Evolutionary conservation across 2,329 filamentous ascomycete species (phyloP).

Genomic region (Aspergillus tanneri): DNA sequence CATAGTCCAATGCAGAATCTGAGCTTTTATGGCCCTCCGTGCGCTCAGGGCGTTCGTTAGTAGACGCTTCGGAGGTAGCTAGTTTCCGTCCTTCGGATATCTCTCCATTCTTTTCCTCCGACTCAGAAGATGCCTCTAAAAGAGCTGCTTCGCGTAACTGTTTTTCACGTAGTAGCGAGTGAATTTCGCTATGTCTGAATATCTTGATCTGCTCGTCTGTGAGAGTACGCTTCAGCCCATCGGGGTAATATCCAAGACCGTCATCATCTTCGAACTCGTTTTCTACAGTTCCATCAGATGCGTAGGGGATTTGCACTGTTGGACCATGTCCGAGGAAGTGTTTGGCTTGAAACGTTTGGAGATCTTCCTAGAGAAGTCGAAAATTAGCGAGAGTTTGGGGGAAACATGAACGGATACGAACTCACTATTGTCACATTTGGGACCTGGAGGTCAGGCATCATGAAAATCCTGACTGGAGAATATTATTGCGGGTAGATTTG

Average conservation of each 20-base stretch:
- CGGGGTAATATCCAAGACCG: constrained; percentile 76
- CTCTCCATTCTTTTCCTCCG: constrained; percentile 3
- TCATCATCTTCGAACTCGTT: constrained; percentile 47
- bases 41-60: neutral
- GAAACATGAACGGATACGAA: neutral
- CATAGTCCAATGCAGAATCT: constrained; percentile 50
- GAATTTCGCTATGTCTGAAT: constrained; percentile 84
- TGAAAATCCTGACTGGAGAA: neutral
- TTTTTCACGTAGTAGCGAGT: constrained; percentile 62
- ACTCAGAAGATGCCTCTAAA: constrained; percentile 14
- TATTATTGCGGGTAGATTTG: too few relatives aligned
- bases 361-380: constrained; percentile 53
- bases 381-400: neutral
- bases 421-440: constrained; percentile 40
- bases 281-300: neutral
- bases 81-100: neutral
- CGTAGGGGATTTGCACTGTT: neutral
- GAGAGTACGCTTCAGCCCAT: constrained; percentile 83
- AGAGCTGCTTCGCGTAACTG: constrained; percentile 33
- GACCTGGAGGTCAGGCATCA: constrained; percentile 25
- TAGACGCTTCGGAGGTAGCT: neutral
- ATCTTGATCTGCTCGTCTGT: constrained; percentile 89
- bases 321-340: constrained; percentile 53
- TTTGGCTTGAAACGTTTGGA: constrained; percentile 57
- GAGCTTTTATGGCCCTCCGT: neutral